phyloP scores from a whole-genome alignment of 2,329 filamentous ascomycete genomes.

The Kalaharituber pfeilii region DNA sequence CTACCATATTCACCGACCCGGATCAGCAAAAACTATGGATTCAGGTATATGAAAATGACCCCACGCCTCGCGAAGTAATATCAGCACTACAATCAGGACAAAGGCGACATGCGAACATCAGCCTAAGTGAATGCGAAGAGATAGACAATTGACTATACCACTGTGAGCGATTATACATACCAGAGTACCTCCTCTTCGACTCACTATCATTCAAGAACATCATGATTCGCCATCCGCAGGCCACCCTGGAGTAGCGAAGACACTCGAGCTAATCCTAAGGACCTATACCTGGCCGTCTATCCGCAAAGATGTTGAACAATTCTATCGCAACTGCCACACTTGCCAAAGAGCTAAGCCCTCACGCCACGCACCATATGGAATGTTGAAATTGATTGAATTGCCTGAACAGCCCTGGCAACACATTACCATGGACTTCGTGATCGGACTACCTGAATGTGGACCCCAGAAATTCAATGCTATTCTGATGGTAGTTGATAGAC shows the following conservation, averaged over 20 bases:
- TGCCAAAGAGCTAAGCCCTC: conserved; percentile 1
- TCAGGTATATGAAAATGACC: not conserved
- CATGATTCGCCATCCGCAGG: not conserved
- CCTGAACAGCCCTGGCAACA: conserved; percentile 2
- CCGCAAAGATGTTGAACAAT: not conserved
- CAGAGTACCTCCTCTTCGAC: not conserved
- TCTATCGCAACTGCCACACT: not conserved
- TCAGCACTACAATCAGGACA: not conserved
- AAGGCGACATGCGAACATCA: not conserved
- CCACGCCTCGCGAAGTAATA: not conserved
- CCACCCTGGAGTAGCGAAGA: conserved; percentile 1
- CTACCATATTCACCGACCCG: too few relatives aligned
- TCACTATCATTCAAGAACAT: not conserved
- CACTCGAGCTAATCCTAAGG: not conserved
- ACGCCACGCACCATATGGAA: not conserved
- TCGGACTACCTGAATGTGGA: not conserved
- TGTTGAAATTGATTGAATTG: conserved; percentile 1
- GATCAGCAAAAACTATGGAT: conserved; percentile 2
- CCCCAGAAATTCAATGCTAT: not conserved
- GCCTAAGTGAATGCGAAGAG: not conserved
- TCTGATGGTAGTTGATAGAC: not conserved
- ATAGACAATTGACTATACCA: not conserved
- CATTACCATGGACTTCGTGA: not conserved
- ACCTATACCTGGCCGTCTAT: not conserved
- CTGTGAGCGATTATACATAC: not conserved